Percentiles rank a stretch among this genome's conserved stretches.
phyloP scores from a whole-genome alignment of 2,329 filamentous ascomycete species.

The Diaporthe citriasiana region DNA sequence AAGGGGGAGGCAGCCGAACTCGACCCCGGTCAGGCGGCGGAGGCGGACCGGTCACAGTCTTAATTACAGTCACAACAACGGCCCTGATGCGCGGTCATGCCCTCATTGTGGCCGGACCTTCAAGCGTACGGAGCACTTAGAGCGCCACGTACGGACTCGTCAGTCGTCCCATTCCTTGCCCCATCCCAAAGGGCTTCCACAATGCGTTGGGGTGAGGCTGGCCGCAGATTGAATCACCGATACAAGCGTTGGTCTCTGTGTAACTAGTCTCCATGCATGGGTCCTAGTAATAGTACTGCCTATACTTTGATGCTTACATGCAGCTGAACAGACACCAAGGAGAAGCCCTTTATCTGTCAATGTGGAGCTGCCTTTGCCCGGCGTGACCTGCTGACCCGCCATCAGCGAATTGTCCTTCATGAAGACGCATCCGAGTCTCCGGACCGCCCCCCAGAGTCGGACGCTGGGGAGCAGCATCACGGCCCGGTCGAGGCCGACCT shows the following conservation, averaged over 20 bases:
- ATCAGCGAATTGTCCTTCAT: conserved; percentile 57
- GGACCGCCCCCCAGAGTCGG: conserved; percentile 39
- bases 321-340: conserved; percentile 58
- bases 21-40: neutral
- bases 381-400: conserved; percentile 60
- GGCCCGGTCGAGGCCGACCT: conserved; percentile 49
- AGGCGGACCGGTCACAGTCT: conserved; percentile 40
- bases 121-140: conserved; percentile 62
- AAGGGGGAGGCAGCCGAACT: conserved; percentile 12
- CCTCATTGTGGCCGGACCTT: conserved; percentile 59
- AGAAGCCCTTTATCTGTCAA: conserved; percentile 61
- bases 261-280: neutral
- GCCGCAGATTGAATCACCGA: no score
- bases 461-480: conserved; percentile 47
- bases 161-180: conserved; percentile 45
- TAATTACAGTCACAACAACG: conserved; percentile 39
- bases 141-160: conserved; percentile 62
- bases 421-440: conserved; percentile 45
- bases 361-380: conserved; percentile 61
- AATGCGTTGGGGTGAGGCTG: neutral
- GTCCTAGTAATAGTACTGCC: neutral
- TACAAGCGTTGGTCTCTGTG: no score
- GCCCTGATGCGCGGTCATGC: conserved; percentile 50
- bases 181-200: neutral
- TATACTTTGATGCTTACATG: neutral